These are phyloP conservation scores for Nemania sp. DNA, from an alignment of 2,329 filamentous ascomycete genomes.

Conservation along the genomic window DNA sequence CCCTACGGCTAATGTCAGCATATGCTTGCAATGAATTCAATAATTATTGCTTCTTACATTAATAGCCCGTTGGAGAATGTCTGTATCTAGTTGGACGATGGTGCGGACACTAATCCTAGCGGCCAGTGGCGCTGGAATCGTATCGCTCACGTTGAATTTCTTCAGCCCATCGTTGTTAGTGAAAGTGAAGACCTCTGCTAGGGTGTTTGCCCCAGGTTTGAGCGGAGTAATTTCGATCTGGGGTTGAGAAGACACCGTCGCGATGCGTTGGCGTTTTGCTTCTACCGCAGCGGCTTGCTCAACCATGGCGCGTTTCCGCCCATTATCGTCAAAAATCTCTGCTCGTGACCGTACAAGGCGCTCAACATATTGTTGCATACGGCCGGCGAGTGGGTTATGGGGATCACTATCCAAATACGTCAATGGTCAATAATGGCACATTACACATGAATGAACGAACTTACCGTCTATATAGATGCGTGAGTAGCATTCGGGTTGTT, in stretches of 20 bases:
- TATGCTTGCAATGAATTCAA: neutral
- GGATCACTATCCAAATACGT: conserved; percentile 63
- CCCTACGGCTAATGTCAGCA: conserved; percentile 42
- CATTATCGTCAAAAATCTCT: conserved; percentile 78
- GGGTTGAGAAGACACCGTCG: conserved; percentile 49
- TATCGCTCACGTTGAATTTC: conserved; percentile 75
- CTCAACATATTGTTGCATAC: conserved; percentile 87
- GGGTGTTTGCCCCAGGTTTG: conserved; percentile 73
- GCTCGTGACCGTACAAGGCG: conserved; percentile 75
- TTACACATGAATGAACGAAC: conserved; percentile 28
- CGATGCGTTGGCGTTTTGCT: conserved; percentile 79
- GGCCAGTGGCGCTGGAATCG: conserved; percentile 74
- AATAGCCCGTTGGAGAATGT: conserved; percentile 71
- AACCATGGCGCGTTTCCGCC: conserved; percentile 74
- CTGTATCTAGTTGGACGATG: conserved; percentile 70
- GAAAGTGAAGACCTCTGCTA: conserved; percentile 84
- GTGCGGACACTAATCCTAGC: conserved; percentile 81
- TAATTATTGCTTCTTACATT: conserved; percentile 56
- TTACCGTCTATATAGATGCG: conserved; percentile 80
- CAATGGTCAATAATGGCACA: conserved; percentile 33
- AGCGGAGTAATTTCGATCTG: conserved; percentile 67
- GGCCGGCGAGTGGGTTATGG: conserved; percentile 71
- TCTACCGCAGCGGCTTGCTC: conserved; percentile 74
- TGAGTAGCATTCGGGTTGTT: conserved; percentile 80
- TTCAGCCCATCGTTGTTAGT: conserved; percentile 74